Evolutionary conservation across 1,139 yeast genomes (phyloP).

Genomic region (Debaryomyces subglobosus): DNA sequence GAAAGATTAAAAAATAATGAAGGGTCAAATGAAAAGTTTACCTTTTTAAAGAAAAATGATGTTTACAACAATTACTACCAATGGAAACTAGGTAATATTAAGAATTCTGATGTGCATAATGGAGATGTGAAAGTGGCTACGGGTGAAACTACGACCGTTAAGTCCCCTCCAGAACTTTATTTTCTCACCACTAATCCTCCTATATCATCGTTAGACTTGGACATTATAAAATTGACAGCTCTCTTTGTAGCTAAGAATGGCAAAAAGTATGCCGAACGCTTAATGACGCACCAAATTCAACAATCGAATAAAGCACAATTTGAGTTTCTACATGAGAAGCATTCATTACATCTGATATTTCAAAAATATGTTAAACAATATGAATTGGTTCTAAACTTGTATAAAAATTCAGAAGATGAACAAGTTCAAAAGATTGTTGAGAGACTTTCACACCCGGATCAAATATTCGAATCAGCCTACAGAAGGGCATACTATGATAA

Average conservation of each 20-base stretch:
- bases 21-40: slow-evolving; percentile 52
- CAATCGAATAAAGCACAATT: slow-evolving; percentile 56
- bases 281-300: slow-evolving; percentile 40
- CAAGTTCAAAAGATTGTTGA: slow-evolving; percentile 10
- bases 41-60: slow-evolving; percentile 58
- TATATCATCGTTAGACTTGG: slow-evolving; percentile 65
- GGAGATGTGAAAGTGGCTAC: slow-evolving; percentile 2
- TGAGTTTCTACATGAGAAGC: slow-evolving; percentile 64
- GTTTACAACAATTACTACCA: slow-evolving; percentile 62
- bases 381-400: slow-evolving; percentile 32
- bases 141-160: neutral
- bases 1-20: slow-evolving; percentile 54
- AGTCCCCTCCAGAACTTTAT: slow-evolving; percentile 26
- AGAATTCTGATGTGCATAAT: neutral
- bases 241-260: slow-evolving; percentile 65
- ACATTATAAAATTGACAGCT: slow-evolving; percentile 74
- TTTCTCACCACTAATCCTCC: slow-evolving; percentile 56
- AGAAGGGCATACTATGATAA: slow-evolving; percentile 61
- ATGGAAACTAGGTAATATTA: slow-evolving; percentile 30
- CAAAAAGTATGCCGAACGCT: slow-evolving; percentile 39
- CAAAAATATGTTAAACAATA: slow-evolving; percentile 60
- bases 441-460: slow-evolving; percentile 21
- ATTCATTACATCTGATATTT: slow-evolving; percentile 64
- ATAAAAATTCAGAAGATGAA: slow-evolving; percentile 14
- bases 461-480: slow-evolving; percentile 53